Evolutionary conservation across 2,329 filamentous ascomycete species (phyloP).

Genomic region (Pestalotiopsis sp.): DNA sequence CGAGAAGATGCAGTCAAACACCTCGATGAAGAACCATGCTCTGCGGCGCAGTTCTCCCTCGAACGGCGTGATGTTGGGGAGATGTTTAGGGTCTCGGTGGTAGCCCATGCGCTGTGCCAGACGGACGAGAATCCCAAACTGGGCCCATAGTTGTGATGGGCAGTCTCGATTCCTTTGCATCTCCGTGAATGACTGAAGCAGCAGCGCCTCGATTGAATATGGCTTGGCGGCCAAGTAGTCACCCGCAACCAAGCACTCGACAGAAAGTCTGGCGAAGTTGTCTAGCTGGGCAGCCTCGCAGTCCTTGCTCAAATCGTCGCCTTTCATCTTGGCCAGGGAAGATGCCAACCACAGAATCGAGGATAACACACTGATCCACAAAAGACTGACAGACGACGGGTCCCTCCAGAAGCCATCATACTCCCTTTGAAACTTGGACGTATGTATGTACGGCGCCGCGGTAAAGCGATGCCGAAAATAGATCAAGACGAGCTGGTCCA

Average conservation of each 20-base stretch:
- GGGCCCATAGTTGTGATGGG: constrained; percentile 48
- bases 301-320: constrained; percentile 24
- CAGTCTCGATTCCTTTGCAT: constrained; percentile 43
- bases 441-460: constrained; percentile 37
- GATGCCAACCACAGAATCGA: constrained; percentile 47
- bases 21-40: constrained; percentile 49
- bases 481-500: constrained; percentile 34
- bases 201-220: constrained; percentile 51
- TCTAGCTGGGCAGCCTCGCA: constrained; percentile 28
- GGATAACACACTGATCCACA: constrained; percentile 55
- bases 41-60: constrained; percentile 55
- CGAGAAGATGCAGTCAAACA: constrained; percentile 50
- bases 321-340: constrained; percentile 36
- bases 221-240: constrained; percentile 47
- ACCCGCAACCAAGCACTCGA: constrained; percentile 50
- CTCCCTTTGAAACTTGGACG: constrained; percentile 47
- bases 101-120: constrained; percentile 56
- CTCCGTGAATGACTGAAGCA: constrained; percentile 47
- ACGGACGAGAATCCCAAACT: constrained; percentile 48
- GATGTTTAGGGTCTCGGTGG: constrained; percentile 48
- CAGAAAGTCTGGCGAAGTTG: constrained; percentile 38
- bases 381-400: constrained; percentile 39
- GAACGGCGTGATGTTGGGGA: constrained; percentile 47
- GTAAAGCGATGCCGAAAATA: constrained; percentile 37
- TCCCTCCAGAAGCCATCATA: constrained; percentile 51